A percentile compares a stretch with the other conserved stretches of the same genome.
These are phyloP conservation scores for Ophiostoma montium DNA, from an alignment of 2,329 filamentous ascomycete genomes.

Conservation along the genomic window DNA sequence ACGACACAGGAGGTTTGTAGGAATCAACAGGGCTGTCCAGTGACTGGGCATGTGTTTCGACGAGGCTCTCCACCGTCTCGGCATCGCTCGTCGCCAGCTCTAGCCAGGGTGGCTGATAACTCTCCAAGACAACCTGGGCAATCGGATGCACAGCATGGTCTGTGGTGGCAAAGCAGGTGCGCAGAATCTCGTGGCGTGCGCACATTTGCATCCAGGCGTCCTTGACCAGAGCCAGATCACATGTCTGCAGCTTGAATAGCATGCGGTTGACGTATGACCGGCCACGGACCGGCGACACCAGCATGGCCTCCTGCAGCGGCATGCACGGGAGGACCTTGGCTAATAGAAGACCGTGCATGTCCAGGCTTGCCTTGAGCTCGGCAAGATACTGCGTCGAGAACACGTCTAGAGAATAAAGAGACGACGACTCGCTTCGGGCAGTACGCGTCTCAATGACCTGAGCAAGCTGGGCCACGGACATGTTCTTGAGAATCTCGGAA, in stretches of 20 bases:
- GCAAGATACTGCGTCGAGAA: conserved; percentile 18
- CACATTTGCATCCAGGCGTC: conserved; percentile 49
- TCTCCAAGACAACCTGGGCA: conserved; percentile 53
- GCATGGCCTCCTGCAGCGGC: conserved; percentile 77
- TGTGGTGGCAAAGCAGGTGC: conserved; percentile 61
- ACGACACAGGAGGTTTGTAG: conserved; percentile 29
- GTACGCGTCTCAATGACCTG: conserved; percentile 15
- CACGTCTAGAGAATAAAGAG: conserved; percentile 9
- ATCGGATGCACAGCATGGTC: conserved; percentile 46
- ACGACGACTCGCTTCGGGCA: background rate
- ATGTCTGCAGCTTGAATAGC: conserved; percentile 39
- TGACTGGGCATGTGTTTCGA: conserved; percentile 26
- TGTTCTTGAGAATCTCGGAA: conserved; percentile 53
- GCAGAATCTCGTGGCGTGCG: conserved; percentile 57
- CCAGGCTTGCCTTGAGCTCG: conserved; percentile 8
- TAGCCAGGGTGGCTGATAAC: conserved; percentile 27
- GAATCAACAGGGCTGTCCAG: conserved; percentile 30
- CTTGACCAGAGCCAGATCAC: conserved; percentile 27
- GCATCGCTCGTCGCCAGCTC: conserved; percentile 10
- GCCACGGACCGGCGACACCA: conserved; percentile 39
- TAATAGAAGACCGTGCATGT: conserved; percentile 19
- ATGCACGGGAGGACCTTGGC: conserved; percentile 63
- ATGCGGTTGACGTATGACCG: conserved; percentile 59
- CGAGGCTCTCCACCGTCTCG: conserved; percentile 19
- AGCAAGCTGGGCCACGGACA: conserved; percentile 50